These are phyloP conservation scores for Phytophthora sansomeana DNA, from an alignment of 352 stramenopile genomes.

Conservation along the genomic window DNA sequence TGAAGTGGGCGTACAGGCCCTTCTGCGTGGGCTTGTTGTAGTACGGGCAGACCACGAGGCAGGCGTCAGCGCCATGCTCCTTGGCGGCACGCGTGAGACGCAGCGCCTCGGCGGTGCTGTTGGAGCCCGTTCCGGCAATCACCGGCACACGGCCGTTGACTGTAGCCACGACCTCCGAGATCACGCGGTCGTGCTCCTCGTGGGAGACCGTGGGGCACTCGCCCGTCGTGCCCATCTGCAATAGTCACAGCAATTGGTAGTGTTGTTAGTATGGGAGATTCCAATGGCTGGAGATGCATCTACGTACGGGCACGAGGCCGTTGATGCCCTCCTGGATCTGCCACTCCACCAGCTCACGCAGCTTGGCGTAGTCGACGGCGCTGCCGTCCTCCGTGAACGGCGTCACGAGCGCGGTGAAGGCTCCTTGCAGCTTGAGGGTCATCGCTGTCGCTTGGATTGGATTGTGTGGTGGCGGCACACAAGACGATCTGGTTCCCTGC, in stretches of 20 bases:
- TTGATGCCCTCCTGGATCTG: conserved; percentile 96
- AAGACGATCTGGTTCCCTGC: background rate
- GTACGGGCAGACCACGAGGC: conserved; percentile 97
- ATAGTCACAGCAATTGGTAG: conserved; percentile 10
- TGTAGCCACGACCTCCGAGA: conserved; percentile 91
- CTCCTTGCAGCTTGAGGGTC: conserved; percentile 73
- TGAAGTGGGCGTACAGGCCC: conserved; percentile 96
- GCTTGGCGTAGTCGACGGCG: conserved; percentile 93
- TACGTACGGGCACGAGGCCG: conserved; percentile 93
- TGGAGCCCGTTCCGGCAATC: conserved; percentile 96
- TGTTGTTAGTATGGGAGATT: conserved; percentile 1
- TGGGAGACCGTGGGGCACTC: conserved; percentile 95
- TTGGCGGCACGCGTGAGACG: conserved; percentile 90
- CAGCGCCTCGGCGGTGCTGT: conserved; percentile 90
- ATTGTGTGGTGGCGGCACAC: conserved; percentile 31
- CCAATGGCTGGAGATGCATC: background rate
- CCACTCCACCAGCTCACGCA: conserved; percentile 92
- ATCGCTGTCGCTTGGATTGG: conserved; percentile 48
- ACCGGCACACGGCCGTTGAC: conserved; percentile 90
- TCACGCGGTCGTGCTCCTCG: conserved; percentile 95
- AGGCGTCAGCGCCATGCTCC: conserved; percentile 94
- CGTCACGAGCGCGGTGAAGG: conserved; percentile 95
- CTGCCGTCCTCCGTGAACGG: conserved; percentile 94
- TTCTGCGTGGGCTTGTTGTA: conserved; percentile 99
- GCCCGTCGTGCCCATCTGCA: conserved; percentile 96